Conservation (phyloP, 225 moss, liverwort and hornwort genomes). For the Pleurozium schreberi region DNA sequence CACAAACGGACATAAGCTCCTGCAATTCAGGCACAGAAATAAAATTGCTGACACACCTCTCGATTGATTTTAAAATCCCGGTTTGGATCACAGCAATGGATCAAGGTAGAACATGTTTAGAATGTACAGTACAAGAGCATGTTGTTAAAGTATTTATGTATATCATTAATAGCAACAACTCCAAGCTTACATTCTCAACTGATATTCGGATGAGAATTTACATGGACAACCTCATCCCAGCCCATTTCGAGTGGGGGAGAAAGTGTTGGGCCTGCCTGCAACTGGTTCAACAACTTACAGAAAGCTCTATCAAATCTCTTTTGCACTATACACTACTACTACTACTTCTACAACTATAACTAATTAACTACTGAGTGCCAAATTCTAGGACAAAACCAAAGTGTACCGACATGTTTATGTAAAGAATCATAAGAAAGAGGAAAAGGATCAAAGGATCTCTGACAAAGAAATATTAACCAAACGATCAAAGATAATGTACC, state of each 20-base stretch:
- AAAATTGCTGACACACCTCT: background rate
- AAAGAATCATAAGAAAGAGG: slow-evolving; percentile 17
- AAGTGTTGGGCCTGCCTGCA: slow-evolving; percentile 31
- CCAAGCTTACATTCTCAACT: slow-evolving; percentile 44
- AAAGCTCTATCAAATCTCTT: slow-evolving; percentile 28
- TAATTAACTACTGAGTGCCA: background rate
- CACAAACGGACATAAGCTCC: background rate
- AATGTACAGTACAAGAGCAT: background rate
- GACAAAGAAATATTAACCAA: background rate
- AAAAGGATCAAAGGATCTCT: background rate
- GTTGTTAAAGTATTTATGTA: background rate
- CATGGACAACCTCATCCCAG: slow-evolving; percentile 33
- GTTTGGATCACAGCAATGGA: background rate
- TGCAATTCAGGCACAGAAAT: background rate
- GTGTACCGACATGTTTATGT: slow-evolving; percentile 22
- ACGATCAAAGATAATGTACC: slow-evolving; percentile 9
- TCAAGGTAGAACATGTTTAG: background rate
- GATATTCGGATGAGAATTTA: slow-evolving; percentile 14
- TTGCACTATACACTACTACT: slow-evolving; percentile 29
- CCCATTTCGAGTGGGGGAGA: slow-evolving; percentile 20
- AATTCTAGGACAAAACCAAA: slow-evolving; percentile 5
- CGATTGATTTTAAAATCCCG: background rate
- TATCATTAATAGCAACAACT: slow-evolving; percentile 18
- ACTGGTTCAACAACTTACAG: slow-evolving; percentile 13
- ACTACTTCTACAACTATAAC: background rate